These are phyloP conservation scores for Trifolium subterraneum DNA, from an alignment of 306 rosid genomes.

Conservation along the genomic window DNA sequence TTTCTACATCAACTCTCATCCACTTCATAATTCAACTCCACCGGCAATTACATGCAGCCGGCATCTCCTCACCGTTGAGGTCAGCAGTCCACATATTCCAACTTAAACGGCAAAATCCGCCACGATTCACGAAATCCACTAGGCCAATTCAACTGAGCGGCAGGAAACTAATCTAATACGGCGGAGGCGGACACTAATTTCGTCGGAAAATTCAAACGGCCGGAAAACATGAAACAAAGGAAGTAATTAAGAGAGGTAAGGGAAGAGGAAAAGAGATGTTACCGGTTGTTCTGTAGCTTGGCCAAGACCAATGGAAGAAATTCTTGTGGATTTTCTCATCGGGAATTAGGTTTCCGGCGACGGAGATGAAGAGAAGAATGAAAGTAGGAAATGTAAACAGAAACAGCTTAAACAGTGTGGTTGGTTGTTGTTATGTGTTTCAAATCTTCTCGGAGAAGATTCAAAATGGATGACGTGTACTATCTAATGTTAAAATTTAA, in stretches of 20 bases:
- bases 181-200: neutral
- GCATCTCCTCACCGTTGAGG: neutral
- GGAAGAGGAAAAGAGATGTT: neutral
- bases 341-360: conserved; percentile 5
- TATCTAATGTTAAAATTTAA: neutral
- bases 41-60: neutral
- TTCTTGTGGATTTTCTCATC: conserved; percentile 51
- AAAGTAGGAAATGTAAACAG: neutral
- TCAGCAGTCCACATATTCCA: neutral
- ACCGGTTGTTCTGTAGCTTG: conserved; percentile 47
- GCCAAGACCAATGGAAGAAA: conserved; percentile 36
- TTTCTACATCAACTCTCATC: neutral
- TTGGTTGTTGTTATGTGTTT: neutral
- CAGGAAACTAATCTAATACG: neutral
- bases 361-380: conserved; percentile 22
- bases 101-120: neutral
- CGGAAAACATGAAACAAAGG: neutral
- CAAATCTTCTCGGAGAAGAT: conserved; percentile 1
- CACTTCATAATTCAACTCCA: neutral
- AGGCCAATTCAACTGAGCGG: neutral
- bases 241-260: neutral
- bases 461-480: neutral
- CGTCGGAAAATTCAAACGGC: neutral
- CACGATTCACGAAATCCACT: neutral
- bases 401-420: neutral